Conservation (phyloP, 225 moss, liverwort and hornwort species). For the Asterella californica region DNA sequence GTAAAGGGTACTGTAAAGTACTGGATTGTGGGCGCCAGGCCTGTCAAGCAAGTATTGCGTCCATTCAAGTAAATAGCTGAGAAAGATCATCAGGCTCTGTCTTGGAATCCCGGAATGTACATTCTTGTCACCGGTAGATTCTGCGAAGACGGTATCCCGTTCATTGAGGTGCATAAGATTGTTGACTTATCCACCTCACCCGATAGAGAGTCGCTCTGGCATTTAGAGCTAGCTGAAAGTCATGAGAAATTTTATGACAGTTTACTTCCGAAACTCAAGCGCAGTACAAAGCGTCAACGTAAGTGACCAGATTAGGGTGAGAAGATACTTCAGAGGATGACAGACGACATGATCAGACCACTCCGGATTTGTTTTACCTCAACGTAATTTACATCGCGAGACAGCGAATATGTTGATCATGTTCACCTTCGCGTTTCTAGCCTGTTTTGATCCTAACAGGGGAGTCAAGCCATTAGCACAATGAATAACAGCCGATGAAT, state of each 20-base stretch:
- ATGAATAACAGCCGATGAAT: no score
- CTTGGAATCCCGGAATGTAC: slow-evolving; percentile 60
- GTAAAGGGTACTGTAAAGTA: no score
- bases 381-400: no score
- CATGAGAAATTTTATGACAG: slow-evolving; percentile 66
- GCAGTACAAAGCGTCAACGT: slow-evolving; percentile 5
- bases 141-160: slow-evolving; percentile 28
- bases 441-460: no score
- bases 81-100: slow-evolving; percentile 34
- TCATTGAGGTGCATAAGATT: slow-evolving; percentile 78
- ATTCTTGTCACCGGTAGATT: slow-evolving; percentile 45
- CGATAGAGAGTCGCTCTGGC: slow-evolving; percentile 70
- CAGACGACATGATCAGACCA: neutral
- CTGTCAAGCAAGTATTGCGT: no score
- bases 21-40: no score
- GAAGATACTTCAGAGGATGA: neutral
- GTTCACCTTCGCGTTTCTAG: no score
- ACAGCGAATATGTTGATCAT: no score
- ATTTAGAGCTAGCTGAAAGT: slow-evolving; percentile 79
- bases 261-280: slow-evolving; percentile 21
- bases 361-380: no score
- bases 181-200: slow-evolving; percentile 68
- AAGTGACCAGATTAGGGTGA: neutral
- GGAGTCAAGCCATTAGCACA: no score
- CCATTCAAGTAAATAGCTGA: no score